Conservation (phyloP, 1,284 basidiomycete species). For the Lentinula novae-zelandiae region DNA sequence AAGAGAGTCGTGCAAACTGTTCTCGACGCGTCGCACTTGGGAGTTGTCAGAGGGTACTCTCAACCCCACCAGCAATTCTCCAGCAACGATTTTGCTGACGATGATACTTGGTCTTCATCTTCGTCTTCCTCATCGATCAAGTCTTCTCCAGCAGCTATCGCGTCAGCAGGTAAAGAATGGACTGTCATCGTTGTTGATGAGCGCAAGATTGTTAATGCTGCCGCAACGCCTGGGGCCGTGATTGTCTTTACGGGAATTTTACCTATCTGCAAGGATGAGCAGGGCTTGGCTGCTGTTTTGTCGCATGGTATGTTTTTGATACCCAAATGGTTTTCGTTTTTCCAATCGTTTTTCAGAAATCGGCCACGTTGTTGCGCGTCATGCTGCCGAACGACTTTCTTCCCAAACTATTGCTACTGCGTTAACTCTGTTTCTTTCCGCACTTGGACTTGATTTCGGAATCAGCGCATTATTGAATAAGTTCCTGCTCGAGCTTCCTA, state of each 20-base stretch:
- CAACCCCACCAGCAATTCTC: background rate
- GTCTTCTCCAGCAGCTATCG: constrained; percentile 22
- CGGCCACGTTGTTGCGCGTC: constrained; percentile 83
- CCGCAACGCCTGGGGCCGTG: constrained; percentile 62
- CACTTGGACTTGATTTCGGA: constrained; percentile 56
- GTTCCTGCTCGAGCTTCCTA: constrained; percentile 72
- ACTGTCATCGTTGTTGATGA: constrained; percentile 84
- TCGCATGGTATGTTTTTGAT: constrained; percentile 66
- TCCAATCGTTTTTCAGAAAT: constrained; percentile 55
- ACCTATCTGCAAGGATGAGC: constrained; percentile 74
- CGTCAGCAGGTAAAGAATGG: constrained; percentile 47
- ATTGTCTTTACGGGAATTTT: constrained; percentile 86
- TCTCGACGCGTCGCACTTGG: constrained; percentile 70
- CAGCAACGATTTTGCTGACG: constrained; percentile 19
- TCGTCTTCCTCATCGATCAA: constrained; percentile 21
- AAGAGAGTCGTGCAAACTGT: constrained; percentile 71
- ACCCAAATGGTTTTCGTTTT: background rate
- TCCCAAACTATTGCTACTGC: constrained; percentile 52
- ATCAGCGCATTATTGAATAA: constrained; percentile 42
- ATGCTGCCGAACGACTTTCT: constrained; percentile 68
- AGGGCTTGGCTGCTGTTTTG: constrained; percentile 84
- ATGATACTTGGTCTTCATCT: background rate
- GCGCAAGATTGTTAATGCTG: constrained; percentile 72
- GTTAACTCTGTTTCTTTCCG: constrained; percentile 46
- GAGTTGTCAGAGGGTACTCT: constrained; percentile 43